Conservation (phyloP, 495 filamentous ascomycete genomes). For the Neurospora sp. region DNA sequence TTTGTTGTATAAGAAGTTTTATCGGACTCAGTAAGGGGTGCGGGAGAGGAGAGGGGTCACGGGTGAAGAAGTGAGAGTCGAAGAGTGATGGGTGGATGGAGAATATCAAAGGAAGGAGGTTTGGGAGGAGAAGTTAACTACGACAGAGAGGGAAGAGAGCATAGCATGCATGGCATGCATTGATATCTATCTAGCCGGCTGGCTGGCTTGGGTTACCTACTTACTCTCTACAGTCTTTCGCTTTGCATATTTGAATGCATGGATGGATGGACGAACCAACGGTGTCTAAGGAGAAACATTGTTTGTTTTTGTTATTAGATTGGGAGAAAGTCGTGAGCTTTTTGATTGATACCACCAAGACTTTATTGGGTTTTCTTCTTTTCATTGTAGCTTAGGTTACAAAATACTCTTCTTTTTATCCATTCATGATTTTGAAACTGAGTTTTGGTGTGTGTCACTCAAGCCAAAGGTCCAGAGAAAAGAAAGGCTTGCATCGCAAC, state of each 20-base stretch:
- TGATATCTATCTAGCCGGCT: neutral
- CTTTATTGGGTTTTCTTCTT: neutral
- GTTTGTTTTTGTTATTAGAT: neutral
- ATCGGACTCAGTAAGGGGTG: conserved; percentile 55
- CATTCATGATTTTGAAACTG: neutral
- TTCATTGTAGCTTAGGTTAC: neutral
- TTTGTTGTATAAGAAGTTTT: conserved; percentile 97
- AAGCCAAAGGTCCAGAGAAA: neutral
- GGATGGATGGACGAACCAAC: neutral
- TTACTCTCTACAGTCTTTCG: neutral
- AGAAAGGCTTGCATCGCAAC: neutral
- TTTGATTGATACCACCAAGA: neutral
- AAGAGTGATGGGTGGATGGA: neutral
- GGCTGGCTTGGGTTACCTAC: neutral
- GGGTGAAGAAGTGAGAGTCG: neutral
- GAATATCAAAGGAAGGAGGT: neutral
- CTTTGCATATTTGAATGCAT: neutral
- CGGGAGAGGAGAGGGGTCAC: neutral
- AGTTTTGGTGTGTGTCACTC: neutral
- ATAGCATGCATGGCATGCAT: neutral
- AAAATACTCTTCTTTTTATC: neutral
- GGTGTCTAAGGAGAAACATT: neutral
- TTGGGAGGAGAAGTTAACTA: neutral
- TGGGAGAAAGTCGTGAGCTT: neutral
- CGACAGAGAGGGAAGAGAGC: neutral